Evolutionary conservation across 108 stramenopile species (phyloP).

Genomic region (Epipyxis sp.): DNA sequence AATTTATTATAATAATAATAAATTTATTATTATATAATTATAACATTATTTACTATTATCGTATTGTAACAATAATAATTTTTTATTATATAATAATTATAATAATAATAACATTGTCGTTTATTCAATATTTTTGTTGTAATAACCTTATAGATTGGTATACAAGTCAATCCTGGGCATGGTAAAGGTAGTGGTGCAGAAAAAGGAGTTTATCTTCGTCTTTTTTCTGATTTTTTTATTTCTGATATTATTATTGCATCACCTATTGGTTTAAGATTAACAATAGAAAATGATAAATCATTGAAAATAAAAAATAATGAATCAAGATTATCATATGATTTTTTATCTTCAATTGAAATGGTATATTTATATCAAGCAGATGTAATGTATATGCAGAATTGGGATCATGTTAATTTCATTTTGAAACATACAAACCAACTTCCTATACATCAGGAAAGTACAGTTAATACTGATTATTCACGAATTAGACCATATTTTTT

Average conservation of each 20-base stretch:
- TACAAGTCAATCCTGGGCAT: conserved; percentile 66
- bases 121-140: too few species aligned
- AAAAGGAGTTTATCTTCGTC: conserved; percentile 60
- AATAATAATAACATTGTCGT: too few species aligned
- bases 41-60: too few species aligned
- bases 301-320: conserved; percentile 41
- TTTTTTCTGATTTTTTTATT: conserved; percentile 84
- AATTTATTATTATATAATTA: too few species aligned
- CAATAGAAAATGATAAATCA: conserved; percentile 38
- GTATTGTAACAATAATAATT: too few species aligned
- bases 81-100: too few species aligned
- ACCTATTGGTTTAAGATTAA: conserved; percentile 79
- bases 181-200: conserved; percentile 50
- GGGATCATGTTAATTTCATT: conserved; percentile 80
- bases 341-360: conserved; percentile 83
- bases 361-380: conserved; percentile 70
- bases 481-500: conserved; percentile 80
- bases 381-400: conserved; percentile 90
- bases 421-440: conserved; percentile 68
- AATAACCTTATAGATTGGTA: too few species aligned
- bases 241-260: conserved; percentile 90
- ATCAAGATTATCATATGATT: conserved; percentile 52
- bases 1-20: too few species aligned
- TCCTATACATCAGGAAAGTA: conserved; percentile 69
- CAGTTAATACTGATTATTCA: conserved; percentile 79